Conservation (phyloP, 1,284 basidiomycete species). For the Porodaedalea pini region DNA sequence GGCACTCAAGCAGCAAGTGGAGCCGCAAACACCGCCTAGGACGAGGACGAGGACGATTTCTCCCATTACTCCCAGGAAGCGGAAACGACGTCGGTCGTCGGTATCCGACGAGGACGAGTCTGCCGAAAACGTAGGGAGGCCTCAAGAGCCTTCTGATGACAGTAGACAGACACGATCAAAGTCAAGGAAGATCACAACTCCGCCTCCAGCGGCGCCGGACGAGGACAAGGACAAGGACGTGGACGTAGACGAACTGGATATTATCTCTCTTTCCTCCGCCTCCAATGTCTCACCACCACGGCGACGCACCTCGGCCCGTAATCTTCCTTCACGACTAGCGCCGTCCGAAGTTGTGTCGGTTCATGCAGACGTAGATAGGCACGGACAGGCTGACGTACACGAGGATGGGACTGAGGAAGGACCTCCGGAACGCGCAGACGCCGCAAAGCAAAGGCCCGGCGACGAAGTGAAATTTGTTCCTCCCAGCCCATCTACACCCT, state of each 20-base stretch:
- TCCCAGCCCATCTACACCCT: slow-evolving; percentile 11
- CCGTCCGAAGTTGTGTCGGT: background rate
- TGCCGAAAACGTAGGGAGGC: background rate
- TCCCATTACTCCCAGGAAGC: background rate
- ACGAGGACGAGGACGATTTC: background rate
- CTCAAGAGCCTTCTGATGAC: background rate
- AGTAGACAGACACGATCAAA: background rate
- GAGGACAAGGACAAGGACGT: slow-evolving; percentile 4
- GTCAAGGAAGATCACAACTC: background rate
- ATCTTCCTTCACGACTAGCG: background rate
- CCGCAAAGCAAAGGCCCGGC: background rate
- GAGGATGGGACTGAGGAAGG: slow-evolving; percentile 1
- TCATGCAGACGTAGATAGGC: background rate
- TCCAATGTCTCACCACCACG: background rate
- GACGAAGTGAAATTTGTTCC: slow-evolving; percentile 5
- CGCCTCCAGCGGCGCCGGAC: background rate
- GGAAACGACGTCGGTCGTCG: background rate
- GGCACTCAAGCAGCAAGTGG: background rate
- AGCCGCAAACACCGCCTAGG: background rate
- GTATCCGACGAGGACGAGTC: background rate
- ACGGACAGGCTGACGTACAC: background rate
- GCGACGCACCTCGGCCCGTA: background rate
- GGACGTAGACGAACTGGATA: slow-evolving; percentile 14
- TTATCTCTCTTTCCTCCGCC: slow-evolving; percentile 11
- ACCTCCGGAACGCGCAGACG: background rate